These are phyloP conservation scores for Salix arbutifolia DNA, from an alignment of 345 rosid species.

Conservation along the genomic window DNA sequence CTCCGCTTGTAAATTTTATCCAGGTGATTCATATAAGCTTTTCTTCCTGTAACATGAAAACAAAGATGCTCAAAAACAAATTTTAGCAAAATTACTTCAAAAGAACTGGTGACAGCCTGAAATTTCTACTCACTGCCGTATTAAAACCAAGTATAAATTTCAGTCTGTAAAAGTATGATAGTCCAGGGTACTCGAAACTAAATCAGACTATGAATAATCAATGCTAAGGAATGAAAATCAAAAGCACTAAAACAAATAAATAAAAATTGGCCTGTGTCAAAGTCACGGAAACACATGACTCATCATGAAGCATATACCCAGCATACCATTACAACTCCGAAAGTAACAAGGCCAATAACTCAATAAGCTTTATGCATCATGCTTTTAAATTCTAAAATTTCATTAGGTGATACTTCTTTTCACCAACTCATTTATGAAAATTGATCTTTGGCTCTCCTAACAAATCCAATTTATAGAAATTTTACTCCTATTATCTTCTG, in stretches of 20 bases:
- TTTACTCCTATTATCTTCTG: too few species aligned
- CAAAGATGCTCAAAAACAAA: not conserved
- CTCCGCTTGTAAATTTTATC: conserved; percentile 82
- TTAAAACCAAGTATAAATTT: too few species aligned
- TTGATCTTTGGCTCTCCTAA: too few species aligned
- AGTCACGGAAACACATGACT: not conserved
- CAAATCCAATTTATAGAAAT: not conserved
- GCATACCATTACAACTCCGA: not conserved
- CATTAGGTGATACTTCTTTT: not conserved
- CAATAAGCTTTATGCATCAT: not conserved
- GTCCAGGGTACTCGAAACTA: not conserved
- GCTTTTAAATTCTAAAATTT: not conserved
- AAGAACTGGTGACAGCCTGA: too few species aligned
- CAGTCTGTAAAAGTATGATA: not conserved
- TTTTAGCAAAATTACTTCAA: too few species aligned
- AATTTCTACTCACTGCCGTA: too few species aligned
- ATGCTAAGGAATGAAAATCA: not conserved
- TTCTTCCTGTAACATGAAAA: conserved; percentile 55
- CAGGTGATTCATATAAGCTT: conserved; percentile 71
- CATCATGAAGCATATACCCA: not conserved
- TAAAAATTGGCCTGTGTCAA: not conserved
- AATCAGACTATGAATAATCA: not conserved
- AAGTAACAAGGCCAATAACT: too few species aligned
- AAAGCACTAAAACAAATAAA: not conserved
- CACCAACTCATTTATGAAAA: too few species aligned